Percentiles rank a stretch among this genome's conserved stretches.
Conservation (phyloP, 495 filamentous ascomycete species). For the Aspergillus egyptiacus region DNA sequence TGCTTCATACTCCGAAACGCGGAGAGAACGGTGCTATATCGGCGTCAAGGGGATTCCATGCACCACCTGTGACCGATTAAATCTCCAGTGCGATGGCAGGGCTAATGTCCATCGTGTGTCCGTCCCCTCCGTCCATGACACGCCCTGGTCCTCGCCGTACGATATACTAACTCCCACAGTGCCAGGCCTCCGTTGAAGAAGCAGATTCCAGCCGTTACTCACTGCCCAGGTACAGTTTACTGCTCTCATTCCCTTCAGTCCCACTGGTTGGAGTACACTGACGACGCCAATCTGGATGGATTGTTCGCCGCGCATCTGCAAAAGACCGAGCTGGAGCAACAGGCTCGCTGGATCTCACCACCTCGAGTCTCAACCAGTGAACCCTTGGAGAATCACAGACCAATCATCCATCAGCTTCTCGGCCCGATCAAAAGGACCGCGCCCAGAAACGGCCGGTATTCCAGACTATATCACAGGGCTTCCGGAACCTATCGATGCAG, state of each 20-base stretch:
- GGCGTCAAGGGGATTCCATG: constrained; percentile 4
- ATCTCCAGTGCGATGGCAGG: not conserved
- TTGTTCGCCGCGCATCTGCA: not conserved
- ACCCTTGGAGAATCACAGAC: constrained; percentile 3
- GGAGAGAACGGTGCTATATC: constrained; percentile 8
- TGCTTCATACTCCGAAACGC: too few species aligned
- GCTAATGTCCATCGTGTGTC: too few species aligned
- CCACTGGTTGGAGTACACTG: too few species aligned
- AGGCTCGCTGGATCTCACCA: not conserved
- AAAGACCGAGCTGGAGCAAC: not conserved
- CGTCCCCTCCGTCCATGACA: not conserved
- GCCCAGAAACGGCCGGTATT: not conserved
- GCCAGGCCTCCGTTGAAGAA: not conserved
- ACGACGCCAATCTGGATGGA: not conserved
- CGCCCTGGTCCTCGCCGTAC: not conserved
- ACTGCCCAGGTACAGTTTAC: not conserved
- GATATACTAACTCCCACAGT: not conserved
- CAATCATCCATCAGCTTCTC: constrained; percentile 3
- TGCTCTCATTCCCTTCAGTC: not conserved
- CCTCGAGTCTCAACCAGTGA: not conserved
- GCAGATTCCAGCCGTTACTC: not conserved
- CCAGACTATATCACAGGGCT: constrained; percentile 5
- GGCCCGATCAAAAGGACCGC: not conserved
- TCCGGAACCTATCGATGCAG: not conserved
- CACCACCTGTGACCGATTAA: constrained; percentile 1